These are phyloP conservation scores for Sclerotinia minor DNA, from an alignment of 2,329 filamentous ascomycete species.

Conservation along the genomic window DNA sequence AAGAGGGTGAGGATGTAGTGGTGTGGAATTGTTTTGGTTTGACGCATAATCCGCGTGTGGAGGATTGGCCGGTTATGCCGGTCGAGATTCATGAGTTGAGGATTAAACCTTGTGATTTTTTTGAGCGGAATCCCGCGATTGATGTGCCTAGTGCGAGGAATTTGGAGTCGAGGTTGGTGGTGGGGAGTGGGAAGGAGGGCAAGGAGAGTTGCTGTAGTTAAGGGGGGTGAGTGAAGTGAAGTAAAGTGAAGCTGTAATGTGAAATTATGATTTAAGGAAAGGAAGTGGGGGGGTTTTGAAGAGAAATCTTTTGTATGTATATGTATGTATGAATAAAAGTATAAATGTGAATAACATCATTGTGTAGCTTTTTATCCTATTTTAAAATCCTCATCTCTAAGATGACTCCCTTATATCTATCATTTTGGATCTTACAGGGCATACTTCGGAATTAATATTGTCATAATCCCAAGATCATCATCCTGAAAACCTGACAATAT, in stretches of 20 bases:
- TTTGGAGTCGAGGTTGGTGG: not conserved
- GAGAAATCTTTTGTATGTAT: not conserved
- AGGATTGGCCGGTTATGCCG: constrained; percentile 85
- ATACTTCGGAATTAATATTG: too few species aligned
- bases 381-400: too few species aligned
- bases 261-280: not conserved
- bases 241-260: not conserved
- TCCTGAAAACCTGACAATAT: too few species aligned
- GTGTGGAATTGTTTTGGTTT: constrained; percentile 92
- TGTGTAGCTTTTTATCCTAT: too few species aligned
- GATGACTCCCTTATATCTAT: not conserved
- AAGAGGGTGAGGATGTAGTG: constrained; percentile 80
- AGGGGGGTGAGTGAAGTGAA: not conserved
- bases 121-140: constrained; percentile 50
- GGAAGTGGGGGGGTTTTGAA: not conserved
- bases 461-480: not conserved
- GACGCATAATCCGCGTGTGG: constrained; percentile 82
- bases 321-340: too few species aligned
- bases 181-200: not conserved
- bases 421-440: not conserved
- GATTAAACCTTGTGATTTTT: constrained; percentile 52
- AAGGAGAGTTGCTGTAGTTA: not conserved
- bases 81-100: constrained; percentile 74
- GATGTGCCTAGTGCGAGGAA: constrained; percentile 43
- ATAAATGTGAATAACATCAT: not conserved